Percentiles rank a stretch among this genome's conserved stretches.
Evolutionary conservation across 2,329 filamentous ascomycete species (phyloP).

Genomic region (Monosporascus cannonballus): DNA sequence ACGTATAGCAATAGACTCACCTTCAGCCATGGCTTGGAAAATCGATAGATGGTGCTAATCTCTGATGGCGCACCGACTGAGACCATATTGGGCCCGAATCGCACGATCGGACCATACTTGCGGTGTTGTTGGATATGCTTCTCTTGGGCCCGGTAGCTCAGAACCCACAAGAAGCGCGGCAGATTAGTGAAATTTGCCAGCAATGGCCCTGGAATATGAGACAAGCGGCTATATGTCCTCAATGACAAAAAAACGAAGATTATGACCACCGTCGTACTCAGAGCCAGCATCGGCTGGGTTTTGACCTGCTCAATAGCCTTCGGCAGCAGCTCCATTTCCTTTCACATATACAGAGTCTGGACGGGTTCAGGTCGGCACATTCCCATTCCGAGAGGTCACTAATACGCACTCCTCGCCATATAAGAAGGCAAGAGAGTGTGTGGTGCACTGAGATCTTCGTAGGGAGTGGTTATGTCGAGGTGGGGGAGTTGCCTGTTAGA

Average conservation of each 20-base stretch:
- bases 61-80: constrained; percentile 1
- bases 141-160: constrained; percentile 3
- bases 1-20: not conserved
- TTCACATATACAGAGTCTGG: not conserved
- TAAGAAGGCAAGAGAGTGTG: too few relatives aligned
- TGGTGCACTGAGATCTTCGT: too few relatives aligned
- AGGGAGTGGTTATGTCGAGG: too few relatives aligned
- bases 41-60: constrained; percentile 5
- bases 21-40: constrained; percentile 1
- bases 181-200: constrained; percentile 5
- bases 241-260: not conserved
- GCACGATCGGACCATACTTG: constrained; percentile 2
- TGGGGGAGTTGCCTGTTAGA: too few relatives aligned
- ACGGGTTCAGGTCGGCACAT: not conserved
- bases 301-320: not conserved
- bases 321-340: not conserved
- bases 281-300: not conserved
- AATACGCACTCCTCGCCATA: not conserved
- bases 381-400: not conserved
- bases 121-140: constrained; percentile 6
- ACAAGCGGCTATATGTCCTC: constrained; percentile 2
- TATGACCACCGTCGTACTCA: not conserved
- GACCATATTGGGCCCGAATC: constrained; percentile 7
- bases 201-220: constrained; percentile 8
- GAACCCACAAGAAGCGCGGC: constrained; percentile 6